These are phyloP conservation scores for Xylariaceae sp. DNA, from an alignment of 2,329 filamentous ascomycete genomes.

Conservation along the genomic window DNA sequence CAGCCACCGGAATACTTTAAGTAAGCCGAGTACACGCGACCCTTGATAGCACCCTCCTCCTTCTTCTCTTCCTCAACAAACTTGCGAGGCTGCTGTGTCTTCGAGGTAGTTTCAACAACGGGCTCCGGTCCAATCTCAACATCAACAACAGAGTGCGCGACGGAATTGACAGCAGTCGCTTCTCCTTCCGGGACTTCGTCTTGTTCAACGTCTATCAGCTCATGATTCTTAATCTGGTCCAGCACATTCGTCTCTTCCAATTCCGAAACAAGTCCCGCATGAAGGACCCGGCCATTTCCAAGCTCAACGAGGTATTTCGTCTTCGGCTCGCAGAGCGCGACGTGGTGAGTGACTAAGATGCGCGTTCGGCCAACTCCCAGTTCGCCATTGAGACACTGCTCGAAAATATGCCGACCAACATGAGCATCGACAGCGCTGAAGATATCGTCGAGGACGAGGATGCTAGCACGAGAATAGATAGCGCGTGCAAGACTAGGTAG, in stretches of 20 bases:
- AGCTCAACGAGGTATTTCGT: slow-evolving; percentile 72
- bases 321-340: slow-evolving; percentile 62
- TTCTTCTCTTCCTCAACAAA: slow-evolving; percentile 73
- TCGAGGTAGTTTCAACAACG: slow-evolving; percentile 47
- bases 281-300: slow-evolving; percentile 59
- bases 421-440: slow-evolving; percentile 80
- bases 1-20: slow-evolving; percentile 56
- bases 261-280: slow-evolving; percentile 62
- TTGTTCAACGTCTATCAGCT: slow-evolving; percentile 41
- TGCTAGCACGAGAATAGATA: slow-evolving; percentile 71
- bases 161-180: slow-evolving; percentile 51
- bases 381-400: slow-evolving; percentile 67
- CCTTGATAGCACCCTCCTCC: slow-evolving; percentile 64
- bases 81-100: slow-evolving; percentile 50
- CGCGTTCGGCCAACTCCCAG: slow-evolving; percentile 65
- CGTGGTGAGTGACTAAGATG: slow-evolving; percentile 77
- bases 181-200: slow-evolving; percentile 43
- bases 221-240: slow-evolving; percentile 52
- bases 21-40: slow-evolving; percentile 62
- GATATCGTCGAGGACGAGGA: slow-evolving; percentile 76
- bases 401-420: slow-evolving; percentile 73
- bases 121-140: slow-evolving; percentile 36
- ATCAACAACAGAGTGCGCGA: slow-evolving; percentile 41
- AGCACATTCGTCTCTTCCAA: slow-evolving; percentile 53
- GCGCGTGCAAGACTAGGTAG: slow-evolving; percentile 58